Evolutionary conservation across 257 asterid species (phyloP).

Genomic region (Voacanga thouarsii): DNA sequence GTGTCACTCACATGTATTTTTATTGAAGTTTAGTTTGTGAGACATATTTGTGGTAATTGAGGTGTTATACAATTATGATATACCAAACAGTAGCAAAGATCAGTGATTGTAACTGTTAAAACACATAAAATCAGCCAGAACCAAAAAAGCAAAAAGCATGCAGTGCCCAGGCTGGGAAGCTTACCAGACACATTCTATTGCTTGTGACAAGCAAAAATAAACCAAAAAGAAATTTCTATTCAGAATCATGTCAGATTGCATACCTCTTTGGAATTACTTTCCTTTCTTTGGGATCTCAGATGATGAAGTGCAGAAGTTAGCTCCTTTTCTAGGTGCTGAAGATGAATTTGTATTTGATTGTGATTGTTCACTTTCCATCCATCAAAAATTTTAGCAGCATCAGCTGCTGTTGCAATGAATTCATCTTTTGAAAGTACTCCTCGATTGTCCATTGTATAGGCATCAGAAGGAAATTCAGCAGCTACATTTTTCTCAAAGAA

Average conservation of each 20-base stretch:
- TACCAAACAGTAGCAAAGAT: background rate
- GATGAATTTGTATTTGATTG: constrained; percentile 46
- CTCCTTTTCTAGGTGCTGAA: constrained; percentile 62
- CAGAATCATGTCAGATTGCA: background rate
- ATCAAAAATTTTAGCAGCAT: constrained; percentile 30
- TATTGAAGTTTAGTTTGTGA: background rate
- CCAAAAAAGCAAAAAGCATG: background rate
- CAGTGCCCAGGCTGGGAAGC: background rate
- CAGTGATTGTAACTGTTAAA: background rate
- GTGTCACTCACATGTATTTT: background rate
- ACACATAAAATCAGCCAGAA: background rate
- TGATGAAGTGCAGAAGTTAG: constrained; percentile 55
- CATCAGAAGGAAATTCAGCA: constrained; percentile 60
- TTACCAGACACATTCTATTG: background rate
- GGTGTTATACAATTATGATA: background rate
- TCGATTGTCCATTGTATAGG: constrained; percentile 26
- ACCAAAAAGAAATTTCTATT: background rate
- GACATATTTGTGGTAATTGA: background rate
- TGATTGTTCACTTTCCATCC: constrained; percentile 31
- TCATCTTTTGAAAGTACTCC: constrained; percentile 32
- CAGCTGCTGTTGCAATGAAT: constrained; percentile 26
- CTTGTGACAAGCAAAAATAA: background rate
- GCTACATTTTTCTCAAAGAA: constrained; percentile 45
- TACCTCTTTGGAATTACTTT: constrained; percentile 48
- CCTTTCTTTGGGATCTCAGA: constrained; percentile 51